A percentile compares a stretch with the other conserved stretches of the same genome.
These are phyloP conservation scores for Coemansia sp. DNA, from an alignment of 192 early-diverging fungal genomes.

Conservation along the genomic window DNA sequence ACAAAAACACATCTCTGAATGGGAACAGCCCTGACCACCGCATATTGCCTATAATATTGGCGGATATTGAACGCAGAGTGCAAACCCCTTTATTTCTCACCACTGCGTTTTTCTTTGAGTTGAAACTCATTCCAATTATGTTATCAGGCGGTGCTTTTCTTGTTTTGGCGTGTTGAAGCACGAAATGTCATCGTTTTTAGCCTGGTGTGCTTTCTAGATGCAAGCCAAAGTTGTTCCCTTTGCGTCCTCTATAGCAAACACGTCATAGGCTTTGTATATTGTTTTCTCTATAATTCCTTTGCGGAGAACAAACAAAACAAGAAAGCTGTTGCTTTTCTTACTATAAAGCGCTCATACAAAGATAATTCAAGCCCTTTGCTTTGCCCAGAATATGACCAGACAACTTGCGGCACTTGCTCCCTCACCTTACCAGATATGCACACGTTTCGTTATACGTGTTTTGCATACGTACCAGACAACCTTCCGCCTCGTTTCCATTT, in stretches of 20 bases:
- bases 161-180: too few species aligned
- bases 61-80: background rate
- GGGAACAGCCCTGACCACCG: background rate
- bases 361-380: background rate
- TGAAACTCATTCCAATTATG: background rate
- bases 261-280: background rate
- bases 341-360: background rate
- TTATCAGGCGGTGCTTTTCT: too few species aligned
- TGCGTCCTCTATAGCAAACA: background rate
- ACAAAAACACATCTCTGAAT: background rate
- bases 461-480: background rate
- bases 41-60: background rate
- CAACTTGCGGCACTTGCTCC: background rate
- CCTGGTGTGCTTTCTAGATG: too few species aligned
- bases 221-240: background rate
- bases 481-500: background rate
- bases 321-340: background rate
- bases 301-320: background rate
- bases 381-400: background rate
- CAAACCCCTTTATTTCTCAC: background rate
- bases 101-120: background rate
- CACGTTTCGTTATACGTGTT: background rate
- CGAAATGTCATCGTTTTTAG: too few species aligned
- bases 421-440: background rate
- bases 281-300: background rate